Conservation (phyloP, 2,329 filamentous ascomycete species). For the Fusarium globosum region DNA sequence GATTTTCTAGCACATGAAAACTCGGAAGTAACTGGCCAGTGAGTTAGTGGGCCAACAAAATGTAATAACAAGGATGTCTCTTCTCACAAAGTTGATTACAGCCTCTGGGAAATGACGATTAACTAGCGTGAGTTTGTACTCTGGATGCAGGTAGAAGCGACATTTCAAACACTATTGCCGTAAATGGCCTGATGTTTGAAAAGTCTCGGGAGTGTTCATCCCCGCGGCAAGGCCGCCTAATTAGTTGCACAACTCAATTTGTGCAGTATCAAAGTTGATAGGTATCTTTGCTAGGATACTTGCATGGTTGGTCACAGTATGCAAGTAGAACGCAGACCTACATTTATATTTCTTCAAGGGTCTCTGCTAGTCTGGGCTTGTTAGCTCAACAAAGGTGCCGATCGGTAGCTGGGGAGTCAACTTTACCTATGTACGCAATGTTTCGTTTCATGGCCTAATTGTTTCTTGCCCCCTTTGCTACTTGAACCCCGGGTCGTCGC, state of each 20-base stretch:
- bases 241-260: slow-evolving; percentile 29
- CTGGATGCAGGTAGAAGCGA: slow-evolving; percentile 31
- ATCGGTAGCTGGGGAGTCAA: slow-evolving; percentile 35
- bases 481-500: slow-evolving; percentile 12
- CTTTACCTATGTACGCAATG: slow-evolving; percentile 31
- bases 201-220: slow-evolving; percentile 26
- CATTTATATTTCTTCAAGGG: slow-evolving; percentile 16
- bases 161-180: slow-evolving; percentile 35
- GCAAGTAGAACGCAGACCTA: slow-evolving; percentile 16
- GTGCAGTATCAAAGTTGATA: slow-evolving; percentile 8
- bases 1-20: slow-evolving; percentile 32
- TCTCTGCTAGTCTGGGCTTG: slow-evolving; percentile 22
- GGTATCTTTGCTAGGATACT: background rate
- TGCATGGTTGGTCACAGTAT: background rate
- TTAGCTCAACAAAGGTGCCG: slow-evolving; percentile 35
- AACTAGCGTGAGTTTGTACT: slow-evolving; percentile 29
- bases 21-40: slow-evolving; percentile 19
- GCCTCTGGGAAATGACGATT: slow-evolving; percentile 44
- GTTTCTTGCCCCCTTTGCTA: slow-evolving; percentile 37
- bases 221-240: slow-evolving; percentile 2
- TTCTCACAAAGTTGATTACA: slow-evolving; percentile 19
- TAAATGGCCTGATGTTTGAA: slow-evolving; percentile 38
- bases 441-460: slow-evolving; percentile 46
- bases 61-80: slow-evolving; percentile 41
- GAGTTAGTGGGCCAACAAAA: slow-evolving; percentile 27